Evolutionary conservation across 257 asterid genomes (phyloP), one percentile per base, ranked within the genome.

Genomic region (Plectranthus barbatus): DNA sequence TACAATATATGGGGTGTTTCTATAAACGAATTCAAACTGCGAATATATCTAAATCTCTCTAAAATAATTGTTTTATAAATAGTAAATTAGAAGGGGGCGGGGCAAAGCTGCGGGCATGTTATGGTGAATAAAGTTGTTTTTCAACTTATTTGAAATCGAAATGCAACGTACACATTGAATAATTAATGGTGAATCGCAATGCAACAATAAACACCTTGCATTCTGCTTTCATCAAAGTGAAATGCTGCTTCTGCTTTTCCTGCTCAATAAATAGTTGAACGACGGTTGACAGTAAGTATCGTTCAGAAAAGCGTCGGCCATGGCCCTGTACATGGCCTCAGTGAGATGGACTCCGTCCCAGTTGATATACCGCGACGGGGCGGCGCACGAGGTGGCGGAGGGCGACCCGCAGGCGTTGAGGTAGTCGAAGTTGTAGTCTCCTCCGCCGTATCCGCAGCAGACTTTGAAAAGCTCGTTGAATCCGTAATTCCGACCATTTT

Each of bases 301-400:
- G 11, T 73, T 72, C 7, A 88, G 44, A 36, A 86, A 80, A 9
- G 70, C 60, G 4, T 69, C 46, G 0, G 98, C 82, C 76, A 86
- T 56, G 23, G 77, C 84, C 31, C 73, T 81, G 18, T 92, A 77
- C 95, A 83, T 84, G n/a, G 85, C 95, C 46, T 92, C 98, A 0
- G 98, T 92, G 23, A 88, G 80, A 67, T 92, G 98, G 37, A 79
- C 97, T 2, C 98, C 98, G 41, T 92, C 98, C 98, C 98, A 92
- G 24, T 88, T 92, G 7, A 88, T 54, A 44, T 83, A 92, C 74
- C 66, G 68, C 1, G 83, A 74, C 1, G 98, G 97, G 41, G 79
- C 33, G 0, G 58, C n/a, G 15, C 98, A 92, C 5, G 86, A 71
- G 34, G 34, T 29, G 0, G 95, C 50, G 7, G 68, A 12, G 3